A percentile compares a stretch with the other conserved stretches of the same genome.
phyloP scores from a whole-genome alignment of 2,329 filamentous ascomycete genomes.

The Cercospora zeina region DNA sequence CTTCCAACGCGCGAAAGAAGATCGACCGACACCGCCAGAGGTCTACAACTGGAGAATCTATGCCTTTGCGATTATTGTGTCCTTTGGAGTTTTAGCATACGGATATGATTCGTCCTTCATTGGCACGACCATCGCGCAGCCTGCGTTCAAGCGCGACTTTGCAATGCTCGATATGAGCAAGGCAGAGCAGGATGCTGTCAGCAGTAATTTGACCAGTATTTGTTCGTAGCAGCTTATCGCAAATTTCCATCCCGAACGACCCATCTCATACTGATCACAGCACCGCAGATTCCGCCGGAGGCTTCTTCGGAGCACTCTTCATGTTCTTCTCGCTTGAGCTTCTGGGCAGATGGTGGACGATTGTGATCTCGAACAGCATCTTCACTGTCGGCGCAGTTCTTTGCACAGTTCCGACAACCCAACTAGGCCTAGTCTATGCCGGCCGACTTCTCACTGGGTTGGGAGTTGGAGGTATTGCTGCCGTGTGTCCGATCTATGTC shows the following conservation, averaged over 20 bases:
- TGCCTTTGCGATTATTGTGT: constrained; percentile 51
- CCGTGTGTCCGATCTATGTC: constrained; percentile 42
- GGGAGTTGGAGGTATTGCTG: constrained; percentile 40
- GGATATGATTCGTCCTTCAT: constrained; percentile 59
- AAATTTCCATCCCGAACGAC: not conserved
- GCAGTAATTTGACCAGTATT: constrained; percentile 53
- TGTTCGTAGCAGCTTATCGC: constrained; percentile 19
- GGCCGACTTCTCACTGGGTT: constrained; percentile 42
- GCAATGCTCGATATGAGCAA: constrained; percentile 40
- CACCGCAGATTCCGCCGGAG: constrained; percentile 47
- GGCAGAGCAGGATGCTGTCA: constrained; percentile 44
- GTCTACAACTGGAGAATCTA: constrained; percentile 58
- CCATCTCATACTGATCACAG: not conserved
- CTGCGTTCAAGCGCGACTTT: constrained; percentile 52
- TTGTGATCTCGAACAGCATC: constrained; percentile 50
- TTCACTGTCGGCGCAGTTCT: constrained; percentile 51
- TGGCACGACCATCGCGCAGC: constrained; percentile 55
- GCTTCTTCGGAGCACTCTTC: constrained; percentile 56
- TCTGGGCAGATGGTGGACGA: constrained; percentile 54
- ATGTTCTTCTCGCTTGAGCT: constrained; percentile 50
- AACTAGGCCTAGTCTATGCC: constrained; percentile 49
- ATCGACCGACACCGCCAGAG: constrained; percentile 57
- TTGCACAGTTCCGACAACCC: constrained; percentile 45
- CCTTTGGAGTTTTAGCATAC: constrained; percentile 51
- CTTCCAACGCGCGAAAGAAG: constrained; percentile 54